Base-by-base conservation (phyloP, 306 rosid genomes). In the Begonia loranthoides region DNA sequence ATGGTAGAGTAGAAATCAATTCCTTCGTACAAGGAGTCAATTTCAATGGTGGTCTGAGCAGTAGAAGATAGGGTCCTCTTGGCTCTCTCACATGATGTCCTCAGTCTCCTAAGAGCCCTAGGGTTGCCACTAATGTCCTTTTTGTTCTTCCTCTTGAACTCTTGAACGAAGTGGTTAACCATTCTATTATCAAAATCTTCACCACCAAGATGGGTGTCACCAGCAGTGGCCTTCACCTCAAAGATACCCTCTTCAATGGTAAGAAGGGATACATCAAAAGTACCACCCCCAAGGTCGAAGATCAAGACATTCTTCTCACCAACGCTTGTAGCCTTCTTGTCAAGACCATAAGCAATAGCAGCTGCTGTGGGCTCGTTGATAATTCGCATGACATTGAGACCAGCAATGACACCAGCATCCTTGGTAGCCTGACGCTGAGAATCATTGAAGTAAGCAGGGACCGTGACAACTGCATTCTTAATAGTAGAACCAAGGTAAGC, bases 341-440 rank as follows among this genome's bases (percentile, higher is more conserved):
- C 87, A 56, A 80, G 83, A 49, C 87, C 87, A 12, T 80, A 80
- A 12, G 87, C 87, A 65, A 80, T 80, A 56, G 87, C 87, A 0
- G 83, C 87, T 13, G 87, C 83, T 0, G 87, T 80, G 36, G 87
- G 87, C 65, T 80, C 87, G 5, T 80, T 80, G 54, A 80, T 80
- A 13, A 79, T 79, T 22, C 87, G 22, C 73, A 79, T 55, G 10
- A 79, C 87, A 58, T 79, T 79, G 56, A 79, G 68, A 22, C 87
- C 87, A 17, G 82, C 87, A 70, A 79, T 79, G 4, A 79, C 87
- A 15, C 87, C 87, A 6, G 87, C 82, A 72, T 79, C 87, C 87
- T 79, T 79, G 34, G 87, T 79, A 10, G 87, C 87, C 34, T 79
- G 87, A 51, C 87, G 77, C 70, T 79, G 87, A 6, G 87, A 79